Conservation (phyloP, 2,329 filamentous ascomycete species). For the Volutella citrinella region DNA sequence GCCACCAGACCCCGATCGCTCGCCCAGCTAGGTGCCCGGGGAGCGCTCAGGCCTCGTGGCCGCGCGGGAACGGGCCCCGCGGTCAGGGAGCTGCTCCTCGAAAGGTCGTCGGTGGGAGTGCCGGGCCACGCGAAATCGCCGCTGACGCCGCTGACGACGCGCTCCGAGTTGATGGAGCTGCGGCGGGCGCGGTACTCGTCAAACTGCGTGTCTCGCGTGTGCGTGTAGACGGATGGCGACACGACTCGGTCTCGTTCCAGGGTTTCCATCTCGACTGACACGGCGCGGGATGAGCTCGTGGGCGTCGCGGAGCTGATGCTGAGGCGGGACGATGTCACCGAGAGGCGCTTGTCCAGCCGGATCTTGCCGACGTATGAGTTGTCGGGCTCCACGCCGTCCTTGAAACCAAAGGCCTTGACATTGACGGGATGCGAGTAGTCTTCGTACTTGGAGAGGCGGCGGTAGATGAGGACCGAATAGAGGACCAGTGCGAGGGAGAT, state of each 20-base stretch:
- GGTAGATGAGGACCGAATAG: slow-evolving; percentile 47
- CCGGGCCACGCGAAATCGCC: slow-evolving; percentile 7
- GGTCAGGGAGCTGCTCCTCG: slow-evolving; percentile 3
- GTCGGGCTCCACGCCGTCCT: slow-evolving; percentile 29
- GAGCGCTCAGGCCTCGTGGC: slow-evolving; percentile 25
- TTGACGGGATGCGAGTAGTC: slow-evolving; percentile 49
- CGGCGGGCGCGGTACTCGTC: slow-evolving; percentile 42
- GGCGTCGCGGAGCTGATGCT: slow-evolving; percentile 28
- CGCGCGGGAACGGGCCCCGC: slow-evolving; percentile 13
- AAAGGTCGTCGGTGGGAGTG: slow-evolving; percentile 3
- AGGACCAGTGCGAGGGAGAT: slow-evolving; percentile 41
- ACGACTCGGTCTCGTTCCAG: slow-evolving; percentile 19
- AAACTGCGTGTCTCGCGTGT: slow-evolving; percentile 46
- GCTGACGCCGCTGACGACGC: slow-evolving; percentile 31
- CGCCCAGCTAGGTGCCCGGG: slow-evolving; percentile 32
- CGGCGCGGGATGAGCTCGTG: no score
- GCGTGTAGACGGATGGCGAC: slow-evolving; percentile 35
- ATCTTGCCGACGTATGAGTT: slow-evolving; percentile 12
- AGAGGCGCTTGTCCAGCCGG: slow-evolving; percentile 24
- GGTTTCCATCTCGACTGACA: slow-evolving; percentile 19
- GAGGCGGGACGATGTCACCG: slow-evolving; percentile 24
- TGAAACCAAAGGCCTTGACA: slow-evolving; percentile 47
- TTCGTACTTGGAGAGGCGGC: slow-evolving; percentile 46
- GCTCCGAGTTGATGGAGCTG: slow-evolving; percentile 20
- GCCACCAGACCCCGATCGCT: slow-evolving; percentile 36